phyloP scores from a whole-genome alignment of 768 basidiomycete genomes.

The Nidula microcarpa region DNA sequence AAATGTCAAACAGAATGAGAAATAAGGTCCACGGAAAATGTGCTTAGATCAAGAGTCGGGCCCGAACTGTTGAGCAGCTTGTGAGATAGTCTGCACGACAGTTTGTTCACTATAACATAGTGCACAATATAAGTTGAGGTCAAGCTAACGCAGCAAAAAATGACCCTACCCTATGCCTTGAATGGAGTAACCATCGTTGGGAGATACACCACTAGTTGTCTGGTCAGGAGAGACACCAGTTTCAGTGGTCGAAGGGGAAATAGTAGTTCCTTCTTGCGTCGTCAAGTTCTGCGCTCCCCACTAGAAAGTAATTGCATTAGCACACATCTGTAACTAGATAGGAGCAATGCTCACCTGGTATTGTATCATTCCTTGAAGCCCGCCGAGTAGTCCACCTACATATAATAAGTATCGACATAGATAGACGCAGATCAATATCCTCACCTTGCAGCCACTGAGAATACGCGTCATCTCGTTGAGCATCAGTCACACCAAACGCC shows the following conservation, averaged over 20 bases:
- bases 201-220: conserved; percentile 45
- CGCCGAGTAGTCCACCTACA: conserved; percentile 35
- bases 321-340: conserved; percentile 6
- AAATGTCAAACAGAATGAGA: too few relatives aligned
- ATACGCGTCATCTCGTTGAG: conserved; percentile 52
- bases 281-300: conserved; percentile 57
- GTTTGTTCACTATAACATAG: not conserved
- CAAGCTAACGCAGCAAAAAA: not conserved
- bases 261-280: conserved; percentile 38
- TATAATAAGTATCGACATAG: conserved; percentile 2
- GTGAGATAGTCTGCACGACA: not conserved
- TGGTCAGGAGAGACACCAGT: conserved; percentile 24
- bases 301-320: conserved; percentile 21
- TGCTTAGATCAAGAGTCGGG: conserved; percentile 9
- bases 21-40: not conserved
- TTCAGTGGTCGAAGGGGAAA: conserved; percentile 28
- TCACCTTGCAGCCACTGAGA: conserved; percentile 48
- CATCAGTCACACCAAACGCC: conserved; percentile 49
- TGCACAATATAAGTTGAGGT: not conserved
- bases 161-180: conserved; percentile 34
- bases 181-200: conserved; percentile 62
- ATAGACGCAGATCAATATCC: conserved; percentile 3
- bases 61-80: conserved; percentile 30
- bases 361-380: conserved; percentile 42
- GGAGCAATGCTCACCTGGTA: conserved; percentile 33